Conservation (phyloP, 495 filamentous ascomycete species). For the Penicillium lividum region DNA sequence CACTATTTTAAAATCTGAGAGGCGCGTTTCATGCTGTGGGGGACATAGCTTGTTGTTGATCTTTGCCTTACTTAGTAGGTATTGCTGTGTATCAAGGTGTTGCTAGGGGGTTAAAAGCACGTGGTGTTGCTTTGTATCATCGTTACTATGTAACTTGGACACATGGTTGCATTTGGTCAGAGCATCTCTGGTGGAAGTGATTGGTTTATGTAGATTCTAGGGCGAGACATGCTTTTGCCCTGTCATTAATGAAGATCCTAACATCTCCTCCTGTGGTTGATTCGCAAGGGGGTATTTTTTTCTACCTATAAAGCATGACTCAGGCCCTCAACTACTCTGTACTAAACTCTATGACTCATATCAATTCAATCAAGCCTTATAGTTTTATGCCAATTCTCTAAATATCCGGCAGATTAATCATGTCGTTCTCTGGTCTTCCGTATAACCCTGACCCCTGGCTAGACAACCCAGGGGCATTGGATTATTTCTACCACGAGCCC, state of each 20-base stretch:
- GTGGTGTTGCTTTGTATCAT: not conserved
- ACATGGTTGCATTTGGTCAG: slow-evolving; percentile 1
- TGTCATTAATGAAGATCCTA: not conserved
- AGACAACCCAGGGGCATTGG: not conserved
- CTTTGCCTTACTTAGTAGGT: not conserved
- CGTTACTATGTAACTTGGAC: not conserved
- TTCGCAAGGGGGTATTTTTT: not conserved
- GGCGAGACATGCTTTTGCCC: slow-evolving; percentile 7
- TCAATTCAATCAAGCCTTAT: not conserved
- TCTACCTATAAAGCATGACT: not conserved
- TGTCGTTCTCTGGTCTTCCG: not conserved
- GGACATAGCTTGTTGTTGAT: slow-evolving; percentile 1
- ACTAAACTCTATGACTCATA: not conserved
- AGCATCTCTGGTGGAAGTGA: not conserved
- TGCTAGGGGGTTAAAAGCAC: not conserved
- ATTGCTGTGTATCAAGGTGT: not conserved
- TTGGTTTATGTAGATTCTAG: slow-evolving; percentile 1
- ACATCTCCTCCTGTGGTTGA: not conserved
- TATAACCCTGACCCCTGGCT: not conserved
- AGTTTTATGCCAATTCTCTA: not conserved
- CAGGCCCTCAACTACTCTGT: not conserved
- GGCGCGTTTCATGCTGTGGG: not conserved
- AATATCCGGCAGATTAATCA: not conserved
- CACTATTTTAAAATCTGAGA: not conserved
- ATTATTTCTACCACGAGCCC: not conserved